These are phyloP conservation scores for Trichoderma semiorbis DNA, from an alignment of 2,329 filamentous ascomycete species.

Conservation along the genomic window DNA sequence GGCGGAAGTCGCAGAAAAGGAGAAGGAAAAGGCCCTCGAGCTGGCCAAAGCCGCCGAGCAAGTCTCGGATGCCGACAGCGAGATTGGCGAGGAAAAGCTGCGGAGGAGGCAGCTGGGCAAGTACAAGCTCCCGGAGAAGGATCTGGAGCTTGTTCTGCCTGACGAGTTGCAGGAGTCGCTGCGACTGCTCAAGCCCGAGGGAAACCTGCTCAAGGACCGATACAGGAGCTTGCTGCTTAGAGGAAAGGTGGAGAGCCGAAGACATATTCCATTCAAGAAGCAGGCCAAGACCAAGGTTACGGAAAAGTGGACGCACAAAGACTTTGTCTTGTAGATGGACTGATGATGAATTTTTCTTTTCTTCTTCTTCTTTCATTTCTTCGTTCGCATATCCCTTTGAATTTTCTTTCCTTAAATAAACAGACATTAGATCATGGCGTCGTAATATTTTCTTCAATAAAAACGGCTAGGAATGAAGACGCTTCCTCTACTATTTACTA, in stretches of 20 bases:
- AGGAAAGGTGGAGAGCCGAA: conserved; percentile 82
- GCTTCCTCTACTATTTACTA: not conserved
- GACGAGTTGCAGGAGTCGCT: conserved; percentile 82
- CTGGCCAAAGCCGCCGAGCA: conserved; percentile 33
- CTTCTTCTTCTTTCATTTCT: not conserved
- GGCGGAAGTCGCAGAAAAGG: conserved; percentile 57
- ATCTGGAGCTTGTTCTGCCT: conserved; percentile 75
- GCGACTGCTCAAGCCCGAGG: conserved; percentile 82
- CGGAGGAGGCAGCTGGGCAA: conserved; percentile 73
- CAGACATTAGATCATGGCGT: not conserved
- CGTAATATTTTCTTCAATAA: not conserved
- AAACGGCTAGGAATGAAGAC: not conserved
- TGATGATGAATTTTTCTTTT: not conserved
- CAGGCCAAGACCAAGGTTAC: conserved; percentile 77
- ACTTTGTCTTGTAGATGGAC: conserved; percentile 54
- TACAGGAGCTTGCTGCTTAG: conserved; percentile 85
- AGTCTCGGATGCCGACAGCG: conserved; percentile 48
- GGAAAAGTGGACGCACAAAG: conserved; percentile 98
- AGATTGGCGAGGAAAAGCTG: conserved; percentile 61
- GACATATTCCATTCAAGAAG: conserved; percentile 75
- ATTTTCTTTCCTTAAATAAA: not conserved
- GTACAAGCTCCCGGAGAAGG: conserved; percentile 69
- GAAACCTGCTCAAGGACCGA: conserved; percentile 88
- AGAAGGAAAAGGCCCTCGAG: conserved; percentile 46
- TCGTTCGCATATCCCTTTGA: not conserved